Percentiles rank a stretch among this genome's conserved stretches.
These are phyloP conservation scores for Pyrenophora teres DNA, from an alignment of 2,329 filamentous ascomycete species.

Conservation along the genomic window DNA sequence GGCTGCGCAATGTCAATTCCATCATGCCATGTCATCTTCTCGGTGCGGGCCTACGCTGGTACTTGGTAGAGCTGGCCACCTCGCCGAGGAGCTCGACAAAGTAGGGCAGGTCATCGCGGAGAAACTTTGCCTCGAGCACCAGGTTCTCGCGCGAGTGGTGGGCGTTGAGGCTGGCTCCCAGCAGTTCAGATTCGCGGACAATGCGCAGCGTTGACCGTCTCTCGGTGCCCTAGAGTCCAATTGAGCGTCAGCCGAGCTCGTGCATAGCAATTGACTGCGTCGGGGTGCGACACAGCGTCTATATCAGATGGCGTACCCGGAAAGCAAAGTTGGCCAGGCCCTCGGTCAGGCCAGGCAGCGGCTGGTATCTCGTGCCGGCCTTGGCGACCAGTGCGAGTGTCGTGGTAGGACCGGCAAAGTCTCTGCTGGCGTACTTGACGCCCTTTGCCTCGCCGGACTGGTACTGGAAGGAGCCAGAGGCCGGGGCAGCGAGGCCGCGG, in stretches of 20 bases:
- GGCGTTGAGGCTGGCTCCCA: conserved; percentile 85
- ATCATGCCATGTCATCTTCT: conserved; percentile 22
- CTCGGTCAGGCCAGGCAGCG: conserved; percentile 84
- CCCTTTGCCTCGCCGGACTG: conserved; percentile 84
- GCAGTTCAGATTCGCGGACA: conserved; percentile 90
- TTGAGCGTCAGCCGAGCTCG: conserved; percentile 34
- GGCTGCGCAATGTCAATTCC: conserved; percentile 56
- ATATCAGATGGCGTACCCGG: conserved; percentile 66
- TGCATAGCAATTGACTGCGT: not conserved
- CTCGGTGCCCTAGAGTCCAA: conserved; percentile 71
- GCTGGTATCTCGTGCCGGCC: conserved; percentile 91
- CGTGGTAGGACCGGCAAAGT: conserved; percentile 84
- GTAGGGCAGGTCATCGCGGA: conserved; percentile 94
- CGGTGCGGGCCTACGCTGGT: conserved; percentile 59
- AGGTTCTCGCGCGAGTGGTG: conserved; percentile 93
- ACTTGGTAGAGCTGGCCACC: conserved; percentile 86
- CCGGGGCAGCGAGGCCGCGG: conserved; percentile 69
- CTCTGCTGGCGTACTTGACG: conserved; percentile 90
- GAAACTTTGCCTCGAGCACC: conserved; percentile 90
- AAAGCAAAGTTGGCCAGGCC: conserved; percentile 95
- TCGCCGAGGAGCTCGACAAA: conserved; percentile 95
- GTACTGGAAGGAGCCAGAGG: conserved; percentile 81
- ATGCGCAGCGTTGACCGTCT: conserved; percentile 91
- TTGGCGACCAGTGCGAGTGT: conserved; percentile 91
- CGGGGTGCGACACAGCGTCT: not conserved